Conservation (phyloP, 148 eudicot species). For the Nepenthes mirabilis region DNA sequence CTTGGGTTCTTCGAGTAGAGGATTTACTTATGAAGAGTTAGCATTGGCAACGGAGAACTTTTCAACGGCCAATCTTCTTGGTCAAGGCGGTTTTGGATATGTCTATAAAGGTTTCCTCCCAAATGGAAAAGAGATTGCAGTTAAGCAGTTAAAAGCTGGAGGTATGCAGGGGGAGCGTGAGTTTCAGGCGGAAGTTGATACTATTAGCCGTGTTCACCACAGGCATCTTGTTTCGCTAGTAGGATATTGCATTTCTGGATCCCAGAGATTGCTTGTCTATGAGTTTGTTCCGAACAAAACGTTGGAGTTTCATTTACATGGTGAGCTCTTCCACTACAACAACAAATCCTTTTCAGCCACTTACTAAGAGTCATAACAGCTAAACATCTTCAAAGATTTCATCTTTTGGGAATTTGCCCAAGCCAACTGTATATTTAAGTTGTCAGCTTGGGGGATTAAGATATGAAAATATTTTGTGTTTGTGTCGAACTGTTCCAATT, state of each 20-base stretch:
- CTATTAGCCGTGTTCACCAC: constrained; percentile 66
- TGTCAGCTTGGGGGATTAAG: too few species aligned
- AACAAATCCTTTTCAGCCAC: background rate
- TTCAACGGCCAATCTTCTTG: constrained; percentile 49
- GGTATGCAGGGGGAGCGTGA: constrained; percentile 86
- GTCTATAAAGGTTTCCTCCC: constrained; percentile 57
- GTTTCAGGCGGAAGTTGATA: constrained; percentile 84
- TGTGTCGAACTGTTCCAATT: too few species aligned
- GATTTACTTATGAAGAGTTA: constrained; percentile 60
- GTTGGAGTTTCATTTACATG: constrained; percentile 72
- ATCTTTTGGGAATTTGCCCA: too few species aligned
- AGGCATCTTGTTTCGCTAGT: constrained; percentile 66
- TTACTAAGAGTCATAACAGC: background rate
- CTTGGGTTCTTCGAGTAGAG: constrained; percentile 19
- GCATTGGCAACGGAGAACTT: constrained; percentile 50
- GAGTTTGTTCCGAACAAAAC: constrained; percentile 70
- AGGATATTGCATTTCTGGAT: constrained; percentile 65
- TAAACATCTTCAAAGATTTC: too few species aligned
- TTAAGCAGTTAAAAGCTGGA: constrained; percentile 67
- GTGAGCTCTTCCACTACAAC: constrained; percentile 21
- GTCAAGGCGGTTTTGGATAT: constrained; percentile 81
- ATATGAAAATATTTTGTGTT: too few species aligned
- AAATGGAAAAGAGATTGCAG: constrained; percentile 59
- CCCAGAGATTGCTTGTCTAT: constrained; percentile 56
- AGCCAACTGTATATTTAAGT: too few species aligned